Evolutionary conservation across 2,329 filamentous ascomycete species (phyloP), one percentile per base, ranked within the genome.

Genomic region (Mariannaea sp.): DNA sequence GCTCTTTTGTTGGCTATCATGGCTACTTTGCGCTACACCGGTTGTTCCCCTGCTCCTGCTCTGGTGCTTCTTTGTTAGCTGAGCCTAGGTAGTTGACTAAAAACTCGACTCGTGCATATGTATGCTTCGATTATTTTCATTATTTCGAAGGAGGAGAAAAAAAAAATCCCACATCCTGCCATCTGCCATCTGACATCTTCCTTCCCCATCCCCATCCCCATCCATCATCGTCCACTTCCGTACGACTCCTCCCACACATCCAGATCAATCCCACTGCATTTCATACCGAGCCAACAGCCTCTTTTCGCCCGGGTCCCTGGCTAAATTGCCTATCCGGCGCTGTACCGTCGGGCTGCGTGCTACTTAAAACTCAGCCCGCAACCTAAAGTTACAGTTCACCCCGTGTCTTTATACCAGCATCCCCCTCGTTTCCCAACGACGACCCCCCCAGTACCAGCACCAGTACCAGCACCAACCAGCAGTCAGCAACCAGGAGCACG

Each of bases 381-480:
- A 43, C 50, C 26, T 7, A 12, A 7, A 12, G 13, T 12, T 9
- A 26, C 47, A 36, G 33, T 50, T 55, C n/a, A n/a, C 46, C 46
- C 41, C 20, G 35, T 47, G 16, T 32, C 35, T 22, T 10, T n/a
- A 16, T 55, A 32, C 47, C 29, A 55, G 53, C 49, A 64, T 57
- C 57, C 51, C 56, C 61, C 50, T 55, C 56, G 55, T 53, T 24
- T 38, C 50, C 50, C 40, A n/a, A 17, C 47, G 43, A 17, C 43
- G 43, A 32, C 29, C 29, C 29, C 29, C 51, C 55, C 47, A 45
- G 27, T 45, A 59, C 44, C 49, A 46, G 44, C 47, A n/a, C n/a
- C n/a, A n/a, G n/a, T n/a, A n/a, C n/a, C n/a, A n/a, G n/a, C n/a
- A n/a, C n/a, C n/a, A n/a, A n/a, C n/a, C n/a, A n/a, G n/a, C n/a